These are phyloP conservation scores for Berberis thunbergii DNA, from an alignment of 164 flowering plant genomes.

Conservation along the genomic window DNA sequence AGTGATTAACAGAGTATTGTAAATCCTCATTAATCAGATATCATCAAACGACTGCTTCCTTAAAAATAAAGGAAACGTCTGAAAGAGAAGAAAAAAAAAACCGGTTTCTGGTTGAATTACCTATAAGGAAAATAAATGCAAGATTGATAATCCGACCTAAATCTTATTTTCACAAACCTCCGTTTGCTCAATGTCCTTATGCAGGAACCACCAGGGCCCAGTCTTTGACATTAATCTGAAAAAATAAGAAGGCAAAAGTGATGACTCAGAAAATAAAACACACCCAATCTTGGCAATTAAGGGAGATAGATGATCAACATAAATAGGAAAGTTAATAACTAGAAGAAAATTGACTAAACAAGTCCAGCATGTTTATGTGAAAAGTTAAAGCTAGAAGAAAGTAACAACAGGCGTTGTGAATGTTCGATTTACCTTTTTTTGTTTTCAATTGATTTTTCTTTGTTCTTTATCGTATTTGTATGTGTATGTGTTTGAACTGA, in stretches of 20 bases:
- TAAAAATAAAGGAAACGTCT: neutral
- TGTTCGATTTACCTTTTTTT: no score
- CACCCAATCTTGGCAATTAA: neutral
- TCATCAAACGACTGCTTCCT: neutral
- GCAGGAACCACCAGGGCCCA: conserved; percentile 91
- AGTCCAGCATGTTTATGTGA: no score
- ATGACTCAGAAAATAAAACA: neutral
- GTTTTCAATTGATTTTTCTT: no score
- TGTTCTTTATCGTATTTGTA: no score
- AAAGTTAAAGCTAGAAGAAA: no score
- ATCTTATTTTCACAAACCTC: conserved; percentile 25
- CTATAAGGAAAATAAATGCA: no score
- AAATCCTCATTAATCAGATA: no score
- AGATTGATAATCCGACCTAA: no score
- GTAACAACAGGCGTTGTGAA: no score
- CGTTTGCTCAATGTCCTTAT: conserved; percentile 24
- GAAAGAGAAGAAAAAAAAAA: no score
- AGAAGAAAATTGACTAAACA: neutral
- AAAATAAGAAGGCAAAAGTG: neutral
- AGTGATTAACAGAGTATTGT: no score
- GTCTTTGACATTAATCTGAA: conserved; percentile 47
- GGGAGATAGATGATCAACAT: neutral
- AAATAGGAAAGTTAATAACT: neutral
- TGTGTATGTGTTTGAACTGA: no score
- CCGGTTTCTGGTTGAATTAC: neutral